A percentile compares a stretch with the other conserved stretches of the same genome.
Evolutionary conservation across 805 yeast genomes (phyloP).

Genomic region (Starmerella vitae): DNA sequence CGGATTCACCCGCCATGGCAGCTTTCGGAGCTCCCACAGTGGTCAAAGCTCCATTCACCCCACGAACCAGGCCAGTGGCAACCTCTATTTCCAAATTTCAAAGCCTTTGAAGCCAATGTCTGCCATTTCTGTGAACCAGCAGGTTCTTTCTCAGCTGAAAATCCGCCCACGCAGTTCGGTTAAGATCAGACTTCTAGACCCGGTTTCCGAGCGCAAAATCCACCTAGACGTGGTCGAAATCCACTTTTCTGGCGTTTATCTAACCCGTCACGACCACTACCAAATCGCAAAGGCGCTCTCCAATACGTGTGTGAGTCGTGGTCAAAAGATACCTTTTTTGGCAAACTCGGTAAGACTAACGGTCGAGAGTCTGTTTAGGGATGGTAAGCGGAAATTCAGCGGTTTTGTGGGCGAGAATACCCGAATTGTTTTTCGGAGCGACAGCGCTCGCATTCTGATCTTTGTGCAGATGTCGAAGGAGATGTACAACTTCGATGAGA

Average conservation of each 20-base stretch:
- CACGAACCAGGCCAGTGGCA: constrained; percentile 5
- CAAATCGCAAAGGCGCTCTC: constrained; percentile 47
- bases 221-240: constrained; percentile 75
- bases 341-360: constrained; percentile 46
- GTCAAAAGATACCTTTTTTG: constrained; percentile 51
- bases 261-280: constrained; percentile 94
- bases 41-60: background rate
- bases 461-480: constrained; percentile 82
- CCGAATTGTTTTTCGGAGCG: constrained; percentile 75
- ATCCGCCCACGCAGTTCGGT: constrained; percentile 58
- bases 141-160: constrained; percentile 32
- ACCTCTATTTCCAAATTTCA: constrained; percentile 21
- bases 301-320: constrained; percentile 50
- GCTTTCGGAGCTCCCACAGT: background rate
- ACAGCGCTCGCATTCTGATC: constrained; percentile 71
- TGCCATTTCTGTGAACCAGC: constrained; percentile 13
- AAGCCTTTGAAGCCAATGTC: constrained; percentile 11
- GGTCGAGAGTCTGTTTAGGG: constrained; percentile 48
- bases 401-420: constrained; percentile 64
- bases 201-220: constrained; percentile 17
- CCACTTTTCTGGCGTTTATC: constrained; percentile 60
- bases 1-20: background rate
- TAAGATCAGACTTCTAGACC: constrained; percentile 35
- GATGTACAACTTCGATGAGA: constrained; percentile 97
- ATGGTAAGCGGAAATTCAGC: constrained; percentile 58